Evolutionary conservation across 441 rosid species (phyloP).

Genomic region (Syzygium syzygioides): DNA sequence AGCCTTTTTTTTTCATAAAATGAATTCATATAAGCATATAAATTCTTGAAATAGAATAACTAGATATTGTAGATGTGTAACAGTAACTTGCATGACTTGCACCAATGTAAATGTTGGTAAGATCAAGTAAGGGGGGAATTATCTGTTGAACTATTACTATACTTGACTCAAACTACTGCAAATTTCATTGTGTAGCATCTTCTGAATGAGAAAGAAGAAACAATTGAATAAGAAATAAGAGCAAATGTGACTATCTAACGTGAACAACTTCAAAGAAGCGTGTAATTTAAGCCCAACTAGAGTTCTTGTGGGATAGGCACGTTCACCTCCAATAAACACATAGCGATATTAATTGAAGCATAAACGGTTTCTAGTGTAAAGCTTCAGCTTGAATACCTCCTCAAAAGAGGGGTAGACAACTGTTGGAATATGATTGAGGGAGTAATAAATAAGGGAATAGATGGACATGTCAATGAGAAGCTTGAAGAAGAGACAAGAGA

Average conservation of each 20-base stretch:
- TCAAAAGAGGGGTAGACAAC: background rate
- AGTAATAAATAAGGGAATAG: background rate
- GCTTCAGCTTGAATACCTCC: background rate
- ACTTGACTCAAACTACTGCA: background rate
- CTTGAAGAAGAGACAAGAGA: background rate
- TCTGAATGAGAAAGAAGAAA: background rate
- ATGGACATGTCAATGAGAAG: background rate
- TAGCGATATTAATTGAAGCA: background rate
- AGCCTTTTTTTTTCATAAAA: background rate
- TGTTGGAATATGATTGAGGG: background rate
- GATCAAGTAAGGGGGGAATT: background rate
- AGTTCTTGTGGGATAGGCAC: background rate
- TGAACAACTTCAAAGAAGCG: background rate
- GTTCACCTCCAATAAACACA: background rate
- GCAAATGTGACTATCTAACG: background rate
- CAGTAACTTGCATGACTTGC: background rate
- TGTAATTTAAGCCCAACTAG: background rate
- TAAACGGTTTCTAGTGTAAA: background rate
- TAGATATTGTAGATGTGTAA: background rate
- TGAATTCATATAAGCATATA: background rate
- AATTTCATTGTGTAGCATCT: background rate
- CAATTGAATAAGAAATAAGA: background rate
- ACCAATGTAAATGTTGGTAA: background rate
- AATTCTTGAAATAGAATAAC: background rate
- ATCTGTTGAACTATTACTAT: background rate